Conservation (phyloP, 305 asterid genomes). For the Solanum hybrid region DNA sequence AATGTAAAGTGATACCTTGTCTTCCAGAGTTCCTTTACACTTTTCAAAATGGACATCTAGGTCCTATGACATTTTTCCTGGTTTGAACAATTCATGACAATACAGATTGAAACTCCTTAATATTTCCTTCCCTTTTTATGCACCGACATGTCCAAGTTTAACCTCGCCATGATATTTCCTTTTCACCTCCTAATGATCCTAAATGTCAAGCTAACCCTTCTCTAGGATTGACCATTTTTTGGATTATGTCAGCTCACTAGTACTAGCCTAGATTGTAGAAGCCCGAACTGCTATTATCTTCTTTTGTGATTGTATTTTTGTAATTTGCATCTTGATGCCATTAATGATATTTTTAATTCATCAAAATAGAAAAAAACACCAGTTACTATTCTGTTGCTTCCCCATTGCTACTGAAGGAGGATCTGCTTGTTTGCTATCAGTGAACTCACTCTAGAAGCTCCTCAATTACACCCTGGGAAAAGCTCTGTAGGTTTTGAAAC, state of each 20-base stretch:
- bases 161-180: neutral
- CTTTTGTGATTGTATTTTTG: neutral
- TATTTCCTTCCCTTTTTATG: neutral
- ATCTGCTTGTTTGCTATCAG: neutral
- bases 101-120: neutral
- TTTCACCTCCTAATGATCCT: neutral
- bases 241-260: neutral
- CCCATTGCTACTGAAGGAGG: neutral
- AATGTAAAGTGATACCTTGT: neutral
- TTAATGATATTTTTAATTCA: neutral
- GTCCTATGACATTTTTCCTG: neutral
- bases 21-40: neutral
- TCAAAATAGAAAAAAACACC: neutral
- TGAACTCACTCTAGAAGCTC: neutral
- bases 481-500: neutral
- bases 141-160: neutral
- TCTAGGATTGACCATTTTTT: neutral
- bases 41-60: neutral
- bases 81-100: neutral
- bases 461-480: neutral
- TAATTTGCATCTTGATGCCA: neutral
- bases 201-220: neutral
- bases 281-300: neutral
- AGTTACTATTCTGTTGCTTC: neutral
- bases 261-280: neutral